Conservation (phyloP, 2,329 filamentous ascomycete genomes). For the Pseudogymnoascus sp. region DNA sequence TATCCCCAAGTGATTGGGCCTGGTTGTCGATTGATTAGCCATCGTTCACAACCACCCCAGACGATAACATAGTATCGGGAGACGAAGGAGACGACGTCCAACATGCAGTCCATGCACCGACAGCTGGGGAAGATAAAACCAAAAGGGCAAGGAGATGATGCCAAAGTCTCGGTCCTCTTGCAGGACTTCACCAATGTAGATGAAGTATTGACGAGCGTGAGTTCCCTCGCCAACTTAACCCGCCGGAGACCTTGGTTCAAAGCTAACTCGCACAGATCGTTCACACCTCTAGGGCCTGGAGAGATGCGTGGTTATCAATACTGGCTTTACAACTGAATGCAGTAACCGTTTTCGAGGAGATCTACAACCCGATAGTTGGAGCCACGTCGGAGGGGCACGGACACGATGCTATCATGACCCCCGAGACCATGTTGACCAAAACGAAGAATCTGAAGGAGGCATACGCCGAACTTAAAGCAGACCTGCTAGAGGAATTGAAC, state of each 20-base stretch:
- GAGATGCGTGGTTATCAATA: constrained; percentile 68
- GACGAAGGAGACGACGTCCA: constrained; percentile 19
- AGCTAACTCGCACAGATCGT: constrained; percentile 48
- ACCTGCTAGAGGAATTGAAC: constrained; percentile 61
- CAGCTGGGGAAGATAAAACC: constrained; percentile 65
- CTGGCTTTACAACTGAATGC: constrained; percentile 59
- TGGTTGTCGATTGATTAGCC: neutral
- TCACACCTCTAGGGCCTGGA: constrained; percentile 66
- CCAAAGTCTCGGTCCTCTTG: constrained; percentile 64
- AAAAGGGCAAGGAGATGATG: constrained; percentile 62
- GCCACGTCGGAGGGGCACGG: constrained; percentile 48
- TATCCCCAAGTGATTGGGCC: neutral
- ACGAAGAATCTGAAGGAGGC: constrained; percentile 55
- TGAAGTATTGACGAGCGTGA: constrained; percentile 61
- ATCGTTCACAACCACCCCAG: neutral
- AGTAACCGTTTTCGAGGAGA: constrained; percentile 56
- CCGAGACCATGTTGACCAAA: constrained; percentile 52
- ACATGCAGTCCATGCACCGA: constrained; percentile 64
- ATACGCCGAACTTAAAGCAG: constrained; percentile 61
- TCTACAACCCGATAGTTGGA: constrained; percentile 70
- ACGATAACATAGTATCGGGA: neutral
- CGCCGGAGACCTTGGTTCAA: neutral
- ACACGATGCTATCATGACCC: constrained; percentile 50
- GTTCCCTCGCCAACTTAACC: constrained; percentile 17
- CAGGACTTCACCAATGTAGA: constrained; percentile 77